Evolutionary conservation across 768 basidiomycete genomes (phyloP).

Genomic region (Rhizopogon vinicolor): DNA sequence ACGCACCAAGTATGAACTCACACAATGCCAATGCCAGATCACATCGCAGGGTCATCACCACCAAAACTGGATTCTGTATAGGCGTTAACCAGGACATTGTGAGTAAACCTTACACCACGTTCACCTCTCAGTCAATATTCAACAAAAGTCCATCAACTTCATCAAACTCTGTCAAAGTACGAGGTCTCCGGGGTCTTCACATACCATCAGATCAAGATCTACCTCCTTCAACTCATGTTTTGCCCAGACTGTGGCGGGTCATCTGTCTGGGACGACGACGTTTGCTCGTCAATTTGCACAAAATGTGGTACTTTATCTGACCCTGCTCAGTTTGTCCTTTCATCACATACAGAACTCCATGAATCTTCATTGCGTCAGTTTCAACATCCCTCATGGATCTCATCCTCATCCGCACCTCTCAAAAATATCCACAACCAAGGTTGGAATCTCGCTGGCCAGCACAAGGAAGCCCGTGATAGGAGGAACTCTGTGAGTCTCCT

Average conservation of each 20-base stretch:
- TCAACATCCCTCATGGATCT: constrained; percentile 26
- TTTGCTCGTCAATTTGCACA: constrained; percentile 61
- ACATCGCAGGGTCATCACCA: constrained; percentile 7
- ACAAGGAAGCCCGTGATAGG: constrained; percentile 58
- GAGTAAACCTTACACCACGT: not conserved
- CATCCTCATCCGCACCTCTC: constrained; percentile 34
- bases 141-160: too few relatives aligned
- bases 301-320: constrained; percentile 69
- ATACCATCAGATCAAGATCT: not conserved
- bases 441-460: constrained; percentile 63
- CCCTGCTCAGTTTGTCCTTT: constrained; percentile 56
- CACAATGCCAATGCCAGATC: constrained; percentile 15
- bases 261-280: constrained; percentile 53
- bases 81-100: constrained; percentile 9
- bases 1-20: constrained; percentile 5
- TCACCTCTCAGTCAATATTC: too few relatives aligned
- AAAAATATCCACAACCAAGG: constrained; percentile 44
- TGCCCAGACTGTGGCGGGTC: constrained; percentile 53
- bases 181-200: constrained; percentile 22
- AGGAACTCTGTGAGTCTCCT: constrained; percentile 52
- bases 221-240: constrained; percentile 7
- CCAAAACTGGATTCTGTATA: not conserved
- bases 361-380: constrained; percentile 29
- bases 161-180: not conserved
- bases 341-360: constrained; percentile 36